Evolutionary conservation across 495 filamentous ascomycete genomes (phyloP).

Genomic region (Xylaria grammica): DNA sequence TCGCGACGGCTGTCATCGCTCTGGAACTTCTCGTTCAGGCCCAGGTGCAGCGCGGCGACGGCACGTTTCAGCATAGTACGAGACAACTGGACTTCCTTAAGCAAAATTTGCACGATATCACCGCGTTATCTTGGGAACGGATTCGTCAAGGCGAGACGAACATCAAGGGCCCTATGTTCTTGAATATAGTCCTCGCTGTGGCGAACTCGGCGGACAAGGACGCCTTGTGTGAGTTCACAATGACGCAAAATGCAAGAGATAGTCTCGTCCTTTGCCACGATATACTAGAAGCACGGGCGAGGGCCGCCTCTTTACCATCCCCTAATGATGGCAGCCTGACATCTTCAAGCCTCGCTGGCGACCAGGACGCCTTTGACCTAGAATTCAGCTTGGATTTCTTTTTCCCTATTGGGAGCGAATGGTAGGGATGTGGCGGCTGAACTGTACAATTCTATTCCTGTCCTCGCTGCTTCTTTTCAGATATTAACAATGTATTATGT

Average conservation of each 20-base stretch:
- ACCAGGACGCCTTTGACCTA: constrained; percentile 24
- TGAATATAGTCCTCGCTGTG: constrained; percentile 51
- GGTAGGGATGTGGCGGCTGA: not conserved
- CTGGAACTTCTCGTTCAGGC: constrained; percentile 46
- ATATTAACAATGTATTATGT: not conserved
- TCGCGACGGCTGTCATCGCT: constrained; percentile 39
- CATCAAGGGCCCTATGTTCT: constrained; percentile 53
- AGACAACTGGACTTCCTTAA: constrained; percentile 39
- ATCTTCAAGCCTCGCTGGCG: constrained; percentile 21
- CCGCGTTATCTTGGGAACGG: constrained; percentile 43
- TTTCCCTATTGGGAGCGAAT: constrained; percentile 23
- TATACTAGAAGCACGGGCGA: constrained; percentile 29
- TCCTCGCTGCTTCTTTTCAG: not conserved
- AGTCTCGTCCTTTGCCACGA: constrained; percentile 37
- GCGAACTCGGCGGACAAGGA: constrained; percentile 42
- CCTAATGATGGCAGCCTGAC: constrained; percentile 21
- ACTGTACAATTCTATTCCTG: not conserved
- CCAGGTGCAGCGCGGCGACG: constrained; percentile 39
- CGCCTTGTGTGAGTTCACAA: constrained; percentile 26
- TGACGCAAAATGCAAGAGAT: constrained; percentile 34
- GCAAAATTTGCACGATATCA: constrained; percentile 40
- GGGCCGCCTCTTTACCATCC: constrained; percentile 12
- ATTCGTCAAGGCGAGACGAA: constrained; percentile 57
- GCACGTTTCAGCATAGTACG: constrained; percentile 31
- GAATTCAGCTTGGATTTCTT: constrained; percentile 33